These are phyloP conservation scores for Amauroascus verrucosus DNA, from an alignment of 2,329 filamentous ascomycete genomes.

Conservation along the genomic window DNA sequence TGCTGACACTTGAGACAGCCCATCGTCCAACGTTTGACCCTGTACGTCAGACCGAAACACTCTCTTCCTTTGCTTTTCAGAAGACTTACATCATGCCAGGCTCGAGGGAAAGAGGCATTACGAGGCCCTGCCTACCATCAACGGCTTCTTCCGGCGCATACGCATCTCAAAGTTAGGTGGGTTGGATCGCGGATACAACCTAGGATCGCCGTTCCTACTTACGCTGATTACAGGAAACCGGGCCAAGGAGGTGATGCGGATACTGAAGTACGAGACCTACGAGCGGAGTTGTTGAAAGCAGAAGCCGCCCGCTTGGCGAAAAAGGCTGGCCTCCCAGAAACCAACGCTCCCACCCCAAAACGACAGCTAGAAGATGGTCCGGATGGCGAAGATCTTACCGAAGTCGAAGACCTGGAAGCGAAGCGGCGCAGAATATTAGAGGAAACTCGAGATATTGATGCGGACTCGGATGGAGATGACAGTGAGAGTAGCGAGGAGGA, in stretches of 20 bases:
- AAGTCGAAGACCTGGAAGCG: constrained; percentile 61
- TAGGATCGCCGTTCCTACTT: neutral
- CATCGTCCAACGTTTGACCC: constrained; percentile 94
- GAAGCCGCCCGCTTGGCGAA: constrained; percentile 83
- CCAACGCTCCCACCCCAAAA: constrained; percentile 40
- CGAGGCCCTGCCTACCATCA: constrained; percentile 93
- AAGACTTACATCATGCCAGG: constrained; percentile 43
- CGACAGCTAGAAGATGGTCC: constrained; percentile 50
- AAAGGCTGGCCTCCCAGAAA: constrained; percentile 41
- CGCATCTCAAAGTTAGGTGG: constrained; percentile 75
- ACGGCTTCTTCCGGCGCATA: constrained; percentile 86
- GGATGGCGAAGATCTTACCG: constrained; percentile 30
- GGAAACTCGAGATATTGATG: constrained; percentile 79
- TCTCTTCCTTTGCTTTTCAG: neutral
- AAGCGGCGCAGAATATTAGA: constrained; percentile 81
- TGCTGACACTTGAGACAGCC: constrained; percentile 37
- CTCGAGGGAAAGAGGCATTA: constrained; percentile 86
- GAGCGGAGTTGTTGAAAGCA: constrained; percentile 78
- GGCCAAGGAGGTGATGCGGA: constrained; percentile 82
- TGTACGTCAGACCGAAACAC: constrained; percentile 37
- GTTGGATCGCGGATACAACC: constrained; percentile 16
- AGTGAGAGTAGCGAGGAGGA: constrained; percentile 53
- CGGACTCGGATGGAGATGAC: constrained; percentile 57
- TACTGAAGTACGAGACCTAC: constrained; percentile 61
- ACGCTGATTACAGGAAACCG: constrained; percentile 48